Conservation (phyloP, 208 protist genomes). For the Trypanosoma cruzi region DNA sequence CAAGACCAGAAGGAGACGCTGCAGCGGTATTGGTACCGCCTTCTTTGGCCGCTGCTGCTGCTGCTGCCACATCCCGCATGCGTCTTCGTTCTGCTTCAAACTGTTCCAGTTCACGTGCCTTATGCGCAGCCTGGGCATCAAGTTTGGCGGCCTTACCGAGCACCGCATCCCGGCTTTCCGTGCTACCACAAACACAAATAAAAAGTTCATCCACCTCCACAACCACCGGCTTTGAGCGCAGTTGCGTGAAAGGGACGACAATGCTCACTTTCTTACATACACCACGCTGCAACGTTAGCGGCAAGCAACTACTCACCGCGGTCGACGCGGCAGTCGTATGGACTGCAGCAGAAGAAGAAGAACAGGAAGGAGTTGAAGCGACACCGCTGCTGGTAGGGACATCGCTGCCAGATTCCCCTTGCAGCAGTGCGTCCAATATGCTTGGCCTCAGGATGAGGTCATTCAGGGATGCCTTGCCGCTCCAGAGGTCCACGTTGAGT, state of each 20-base stretch:
- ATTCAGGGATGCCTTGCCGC: constrained; percentile 74
- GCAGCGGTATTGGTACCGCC: not conserved
- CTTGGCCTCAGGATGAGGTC: constrained; percentile 74
- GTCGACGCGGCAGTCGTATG: constrained; percentile 8
- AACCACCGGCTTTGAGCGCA: constrained; percentile 83
- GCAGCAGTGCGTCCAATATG: constrained; percentile 64
- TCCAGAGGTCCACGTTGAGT: constrained; percentile 83
- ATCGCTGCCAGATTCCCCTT: constrained; percentile 14
- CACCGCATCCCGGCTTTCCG: constrained; percentile 3
- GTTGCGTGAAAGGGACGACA: constrained; percentile 70
- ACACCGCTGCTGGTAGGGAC: constrained; percentile 10
- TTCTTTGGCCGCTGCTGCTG: not conserved
- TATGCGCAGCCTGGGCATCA: constrained; percentile 43
- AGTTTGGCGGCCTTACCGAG: constrained; percentile 56
- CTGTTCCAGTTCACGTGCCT: constrained; percentile 59
- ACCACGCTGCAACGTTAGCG: constrained; percentile 57
- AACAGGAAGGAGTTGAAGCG: constrained; percentile 1
- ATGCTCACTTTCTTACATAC: constrained; percentile 83
- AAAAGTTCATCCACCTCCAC: constrained; percentile 80
- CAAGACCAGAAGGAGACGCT: not conserved
- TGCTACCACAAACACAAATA: constrained; percentile 51
- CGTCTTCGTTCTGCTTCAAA: constrained; percentile 76
- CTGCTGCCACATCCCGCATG: constrained; percentile 33
- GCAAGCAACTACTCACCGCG: constrained; percentile 28
- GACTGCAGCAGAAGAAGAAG: constrained; percentile 11